Evolutionary conservation across 2,329 filamentous ascomycete genomes (phyloP).

Genomic region (Claviceps capensis): DNA sequence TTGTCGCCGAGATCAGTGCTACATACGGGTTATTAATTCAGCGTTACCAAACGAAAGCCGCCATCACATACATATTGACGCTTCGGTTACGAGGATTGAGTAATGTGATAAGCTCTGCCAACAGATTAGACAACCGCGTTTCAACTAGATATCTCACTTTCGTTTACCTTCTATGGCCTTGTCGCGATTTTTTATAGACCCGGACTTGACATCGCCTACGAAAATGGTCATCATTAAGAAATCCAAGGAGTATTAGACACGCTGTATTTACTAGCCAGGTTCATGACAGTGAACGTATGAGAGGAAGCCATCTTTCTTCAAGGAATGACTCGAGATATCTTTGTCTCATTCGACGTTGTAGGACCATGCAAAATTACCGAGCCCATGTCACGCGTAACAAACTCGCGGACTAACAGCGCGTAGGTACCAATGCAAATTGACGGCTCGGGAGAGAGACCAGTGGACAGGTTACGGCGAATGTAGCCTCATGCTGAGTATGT

Average conservation of each 20-base stretch:
- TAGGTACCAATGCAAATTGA: not conserved
- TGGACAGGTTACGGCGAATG: not conserved
- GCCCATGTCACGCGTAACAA: not conserved
- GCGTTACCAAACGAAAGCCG: not conserved
- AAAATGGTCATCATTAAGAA: constrained; percentile 6
- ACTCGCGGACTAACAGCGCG: not conserved
- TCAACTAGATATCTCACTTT: not conserved
- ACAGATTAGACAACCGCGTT: not conserved
- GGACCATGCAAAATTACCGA: not conserved
- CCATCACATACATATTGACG: constrained; percentile 23
- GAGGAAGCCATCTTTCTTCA: constrained; percentile 18
- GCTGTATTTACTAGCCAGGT: constrained; percentile 17
- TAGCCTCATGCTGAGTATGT: not conserved
- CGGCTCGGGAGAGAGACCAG: not conserved
- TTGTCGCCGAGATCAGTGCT: constrained; percentile 50
- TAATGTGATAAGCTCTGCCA: constrained; percentile 23
- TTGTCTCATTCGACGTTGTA: not conserved
- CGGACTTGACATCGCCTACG: constrained; percentile 21
- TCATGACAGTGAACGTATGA: constrained; percentile 21
- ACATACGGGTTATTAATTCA: not conserved
- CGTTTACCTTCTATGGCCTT: constrained; percentile 27
- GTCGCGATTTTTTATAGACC: constrained; percentile 23
- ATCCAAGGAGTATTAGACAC: not conserved
- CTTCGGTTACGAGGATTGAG: constrained; percentile 23
- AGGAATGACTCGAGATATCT: not conserved